Evolutionary conservation across 2,329 filamentous ascomycete species (phyloP), one percentile per base, ranked within the genome.

Genomic region (Fusarium sp.): DNA sequence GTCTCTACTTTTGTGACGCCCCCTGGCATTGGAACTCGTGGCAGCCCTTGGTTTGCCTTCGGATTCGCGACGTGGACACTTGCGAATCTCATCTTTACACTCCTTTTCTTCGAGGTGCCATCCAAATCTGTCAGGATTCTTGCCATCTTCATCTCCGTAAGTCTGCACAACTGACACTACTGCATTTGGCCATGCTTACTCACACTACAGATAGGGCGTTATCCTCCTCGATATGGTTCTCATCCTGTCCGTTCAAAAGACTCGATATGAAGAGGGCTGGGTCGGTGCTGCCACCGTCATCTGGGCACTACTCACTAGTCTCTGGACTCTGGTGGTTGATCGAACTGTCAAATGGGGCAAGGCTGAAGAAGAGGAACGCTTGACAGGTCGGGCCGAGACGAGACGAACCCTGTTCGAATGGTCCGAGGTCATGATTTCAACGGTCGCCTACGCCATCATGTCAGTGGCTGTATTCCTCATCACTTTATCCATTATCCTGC

Each of bases 31-130:
- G 91, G 96, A 80, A 93, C 91, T 15, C 91, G 94, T 59, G 96
- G 96, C 10, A 96, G 95, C n/a, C 94, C 94, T 44, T 99, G 98
- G 88, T 94, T 94, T 81, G 90, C 94, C 66, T 97, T 98, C 80
- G 90, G 92, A 72, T 98, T 93, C 82, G 91, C 94, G 10, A 94
- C 91, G 57, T 82, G 98, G 69, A 92, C 95, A 3, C 84, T 94
- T 35, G 90, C 92, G 17, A 94, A 95, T 59, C 87, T 98, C 45
- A 82, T 94, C 10, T 90, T 95, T 56, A 90, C 91, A 5, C 87
- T 98, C 31, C 82, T 98, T 13, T 99, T 98, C 87, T 98, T 98
- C 82, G 87, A 93, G 26, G 90, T 93, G 3, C 96, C 96, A 0
- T 96, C 95, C 42, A 91, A 92, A 77, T 89, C 93, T 1, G 92